These are phyloP conservation scores for Geranium brycei DNA, from an alignment of 345 rosid genomes.

Conservation along the genomic window DNA sequence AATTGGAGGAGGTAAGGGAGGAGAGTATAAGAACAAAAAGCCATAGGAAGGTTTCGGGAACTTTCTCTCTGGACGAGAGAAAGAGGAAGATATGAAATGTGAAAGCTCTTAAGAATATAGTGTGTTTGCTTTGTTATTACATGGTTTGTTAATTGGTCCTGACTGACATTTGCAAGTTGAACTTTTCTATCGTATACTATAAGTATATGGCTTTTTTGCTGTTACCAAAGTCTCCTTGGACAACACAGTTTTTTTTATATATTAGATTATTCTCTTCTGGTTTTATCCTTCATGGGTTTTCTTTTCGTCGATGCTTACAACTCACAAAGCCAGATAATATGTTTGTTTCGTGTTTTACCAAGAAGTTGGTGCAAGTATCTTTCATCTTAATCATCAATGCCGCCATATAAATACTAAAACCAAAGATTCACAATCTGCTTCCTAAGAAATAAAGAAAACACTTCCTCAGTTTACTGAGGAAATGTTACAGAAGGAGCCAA, in stretches of 20 bases:
- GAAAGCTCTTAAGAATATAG: not conserved
- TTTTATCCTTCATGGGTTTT: not conserved
- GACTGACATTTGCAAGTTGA: too few relatives aligned
- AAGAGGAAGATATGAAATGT: conserved; percentile 4
- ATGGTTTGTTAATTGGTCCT: not conserved
- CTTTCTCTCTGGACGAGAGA: not conserved
- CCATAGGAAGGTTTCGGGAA: conserved; percentile 7
- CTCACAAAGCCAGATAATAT: not conserved
- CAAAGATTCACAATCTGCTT: too few relatives aligned
- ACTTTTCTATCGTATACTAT: too few relatives aligned
- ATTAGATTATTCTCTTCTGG: not conserved
- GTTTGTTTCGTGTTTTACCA: not conserved
- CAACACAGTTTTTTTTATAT: not conserved
- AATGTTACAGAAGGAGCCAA: too few relatives aligned
- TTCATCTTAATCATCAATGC: too few relatives aligned
- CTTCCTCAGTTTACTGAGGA: too few relatives aligned
- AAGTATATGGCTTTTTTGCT: too few relatives aligned
- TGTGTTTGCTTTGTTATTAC: conserved; percentile 4
- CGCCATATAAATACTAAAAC: too few relatives aligned
- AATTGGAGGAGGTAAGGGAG: conserved; percentile 11
- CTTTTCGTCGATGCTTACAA: conserved; percentile 21
- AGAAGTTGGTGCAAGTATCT: too few relatives aligned
- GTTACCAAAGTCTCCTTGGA: not conserved
- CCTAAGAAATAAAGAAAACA: too few relatives aligned
- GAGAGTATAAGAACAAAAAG: conserved; percentile 9